Evolutionary conservation across 2,329 filamentous ascomycete species (phyloP).

Genomic region (Talaromyces verruculosus): DNA sequence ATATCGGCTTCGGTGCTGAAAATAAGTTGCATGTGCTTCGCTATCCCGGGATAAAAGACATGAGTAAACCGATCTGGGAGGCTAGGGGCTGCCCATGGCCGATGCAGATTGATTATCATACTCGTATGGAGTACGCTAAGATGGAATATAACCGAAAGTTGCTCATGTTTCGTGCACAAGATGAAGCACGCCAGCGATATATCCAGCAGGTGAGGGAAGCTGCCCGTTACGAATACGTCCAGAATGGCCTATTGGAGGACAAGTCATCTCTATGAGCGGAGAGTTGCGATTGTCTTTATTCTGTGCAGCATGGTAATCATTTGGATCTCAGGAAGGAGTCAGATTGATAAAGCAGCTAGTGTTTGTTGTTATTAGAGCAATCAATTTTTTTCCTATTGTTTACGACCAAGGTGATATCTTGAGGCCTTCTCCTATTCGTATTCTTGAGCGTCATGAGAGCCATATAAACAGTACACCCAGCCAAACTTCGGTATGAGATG

Average conservation of each 20-base stretch:
- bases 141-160: conserved; percentile 12
- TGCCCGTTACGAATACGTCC: conserved; percentile 1
- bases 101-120: not conserved
- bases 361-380: not conserved
- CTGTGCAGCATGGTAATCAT: not conserved
- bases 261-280: not conserved
- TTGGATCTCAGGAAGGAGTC: not conserved
- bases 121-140: not conserved
- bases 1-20: not conserved
- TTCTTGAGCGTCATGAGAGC: not conserved
- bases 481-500: not conserved
- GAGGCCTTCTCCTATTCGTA: not conserved
- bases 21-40: not conserved
- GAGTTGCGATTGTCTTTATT: not conserved
- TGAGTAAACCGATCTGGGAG: conserved; percentile 9
- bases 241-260: not conserved
- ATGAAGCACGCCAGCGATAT: conserved; percentile 10
- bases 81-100: not conserved
- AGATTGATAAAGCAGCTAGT: not conserved
- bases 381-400: not conserved
- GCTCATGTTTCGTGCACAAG: conserved; percentile 10
- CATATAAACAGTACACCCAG: not conserved
- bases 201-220: not conserved
- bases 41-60: not conserved
- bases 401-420: not conserved